Base-by-base conservation (phyloP, 108 stramenopile genomes). In the Hondaea fermentalgiana region DNA sequence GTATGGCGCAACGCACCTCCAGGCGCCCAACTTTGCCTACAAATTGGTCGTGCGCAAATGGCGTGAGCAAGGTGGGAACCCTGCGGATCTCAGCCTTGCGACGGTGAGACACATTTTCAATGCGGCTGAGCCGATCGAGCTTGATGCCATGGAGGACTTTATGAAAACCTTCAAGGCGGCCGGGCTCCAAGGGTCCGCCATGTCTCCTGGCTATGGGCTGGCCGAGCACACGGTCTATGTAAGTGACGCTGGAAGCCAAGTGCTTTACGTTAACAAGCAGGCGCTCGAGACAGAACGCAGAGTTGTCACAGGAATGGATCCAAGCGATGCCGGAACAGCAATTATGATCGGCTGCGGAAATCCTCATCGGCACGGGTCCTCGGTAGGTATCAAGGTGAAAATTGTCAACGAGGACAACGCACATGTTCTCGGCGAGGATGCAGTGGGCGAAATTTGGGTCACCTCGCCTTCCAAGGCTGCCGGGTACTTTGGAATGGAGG, bases 151-250 rank as follows among this genome's bases (percentile, higher is more conserved):
- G 51, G 92, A 94, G n/a, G 87, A 94, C 8, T 99, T 98, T 88
- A 89, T 92, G 23, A 88, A 89, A 4, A 92, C 93, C 10, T 98
- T 98, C 91, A 69, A 83, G 19, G 92, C 94, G 10, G 94, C 93
- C 90, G 97, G 97, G 23, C 90, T 99, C 43, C 91, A 55, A 17
- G 60, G 87, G 17, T 88, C 59, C 25, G 96, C 95, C 43, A 97
- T 98, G 58, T 95, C 89, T 87, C 97, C 97, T 16, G 97, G 97
- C 25, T 99, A 99, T 91, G 99, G 99, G 3, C 90, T 99, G 47
- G 99, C 99, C 5, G 99, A 99, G 92, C 96, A 97, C 87, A 99
- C 98, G 25, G 99, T 99, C 12, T 98, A 97, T 90, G 98, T 98
- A 43, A 95, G 96, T 60, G 95, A 95, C 10, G 95, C 96, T 57